A percentile compares a stretch with the other conserved stretches of the same genome.
These are phyloP conservation scores for Canariomyces notabilis DNA, from an alignment of 2,329 filamentous ascomycete species.

Conservation along the genomic window DNA sequence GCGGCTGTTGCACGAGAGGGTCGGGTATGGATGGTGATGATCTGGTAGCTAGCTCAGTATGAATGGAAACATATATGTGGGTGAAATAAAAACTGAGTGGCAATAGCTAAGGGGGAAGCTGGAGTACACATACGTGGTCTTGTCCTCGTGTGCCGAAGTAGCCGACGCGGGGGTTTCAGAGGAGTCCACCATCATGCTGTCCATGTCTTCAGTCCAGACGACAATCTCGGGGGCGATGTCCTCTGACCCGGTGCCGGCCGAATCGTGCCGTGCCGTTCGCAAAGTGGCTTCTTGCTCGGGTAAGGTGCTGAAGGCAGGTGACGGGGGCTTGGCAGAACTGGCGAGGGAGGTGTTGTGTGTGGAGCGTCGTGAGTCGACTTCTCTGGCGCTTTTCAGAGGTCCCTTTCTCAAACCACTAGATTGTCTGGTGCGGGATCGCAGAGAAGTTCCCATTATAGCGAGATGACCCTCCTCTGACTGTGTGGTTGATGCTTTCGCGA, in stretches of 20 bases:
- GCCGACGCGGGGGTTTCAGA: slow-evolving; percentile 19
- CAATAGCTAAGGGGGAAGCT: not conserved
- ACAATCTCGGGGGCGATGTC: slow-evolving; percentile 40
- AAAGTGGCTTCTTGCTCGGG: slow-evolving; percentile 10
- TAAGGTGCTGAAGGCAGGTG: slow-evolving; percentile 14
- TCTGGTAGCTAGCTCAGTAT: not conserved
- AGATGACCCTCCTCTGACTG: slow-evolving; percentile 2
- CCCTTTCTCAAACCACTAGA: slow-evolving; percentile 29
- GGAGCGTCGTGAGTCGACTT: slow-evolving; percentile 32
- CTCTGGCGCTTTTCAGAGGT: slow-evolving; percentile 26
- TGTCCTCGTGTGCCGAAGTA: slow-evolving; percentile 6
- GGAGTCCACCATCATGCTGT: slow-evolving; percentile 31
- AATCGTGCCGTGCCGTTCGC: slow-evolving; percentile 3
- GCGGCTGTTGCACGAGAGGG: not conserved
- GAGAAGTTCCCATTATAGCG: slow-evolving; percentile 22
- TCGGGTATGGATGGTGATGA: not conserved
- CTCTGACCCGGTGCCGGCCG: slow-evolving; percentile 16
- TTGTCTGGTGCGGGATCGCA: slow-evolving; percentile 23
- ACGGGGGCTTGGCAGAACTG: slow-evolving; percentile 16
- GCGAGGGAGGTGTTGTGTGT: slow-evolving; percentile 17
- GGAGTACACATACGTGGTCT: slow-evolving; percentile 19
- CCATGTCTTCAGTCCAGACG: slow-evolving; percentile 41
- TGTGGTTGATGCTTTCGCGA: slow-evolving; percentile 5
- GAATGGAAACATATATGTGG: not conserved
- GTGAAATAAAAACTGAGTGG: not conserved